Conservation (phyloP, 2,329 filamentous ascomycete genomes). For the Microsporum audouinii region DNA sequence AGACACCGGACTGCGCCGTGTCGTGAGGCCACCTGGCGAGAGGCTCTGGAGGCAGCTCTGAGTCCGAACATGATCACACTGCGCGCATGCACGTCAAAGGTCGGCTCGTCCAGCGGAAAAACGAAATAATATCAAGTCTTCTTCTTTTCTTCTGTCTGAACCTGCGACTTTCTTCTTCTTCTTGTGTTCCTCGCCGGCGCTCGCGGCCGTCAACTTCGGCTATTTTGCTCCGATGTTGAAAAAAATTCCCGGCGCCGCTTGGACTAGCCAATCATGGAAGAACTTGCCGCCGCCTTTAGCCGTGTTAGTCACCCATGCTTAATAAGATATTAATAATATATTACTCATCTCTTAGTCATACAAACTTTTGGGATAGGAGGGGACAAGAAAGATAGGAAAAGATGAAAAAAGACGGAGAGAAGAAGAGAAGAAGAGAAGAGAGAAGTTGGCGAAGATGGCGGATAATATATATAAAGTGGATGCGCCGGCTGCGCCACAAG, state of each 20-base stretch:
- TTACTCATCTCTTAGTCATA: not conserved
- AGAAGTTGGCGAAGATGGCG: not conserved
- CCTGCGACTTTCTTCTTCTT: not conserved
- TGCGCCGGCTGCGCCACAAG: not conserved
- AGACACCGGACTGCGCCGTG: conserved; percentile 20
- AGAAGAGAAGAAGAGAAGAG: not conserved
- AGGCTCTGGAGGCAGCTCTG: conserved; percentile 20
- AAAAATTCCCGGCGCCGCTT: not conserved
- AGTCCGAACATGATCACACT: conserved; percentile 19
- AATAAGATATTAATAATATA: not conserved
- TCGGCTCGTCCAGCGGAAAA: not conserved
- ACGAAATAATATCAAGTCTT: not conserved
- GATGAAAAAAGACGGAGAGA: not conserved
- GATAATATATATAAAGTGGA: not conserved
- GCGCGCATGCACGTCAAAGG: not conserved
- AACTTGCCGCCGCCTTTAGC: conserved; percentile 1
- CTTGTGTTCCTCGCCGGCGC: not conserved
- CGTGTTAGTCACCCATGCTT: not conserved
- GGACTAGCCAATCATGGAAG: not conserved
- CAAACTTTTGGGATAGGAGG: not conserved
- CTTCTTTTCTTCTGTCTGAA: not conserved
- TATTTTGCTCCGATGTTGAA: conserved; percentile 2
- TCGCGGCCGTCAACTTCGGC: conserved; percentile 1
- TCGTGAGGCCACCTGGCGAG: conserved; percentile 21
- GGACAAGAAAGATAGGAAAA: not conserved